Evolutionary conservation across 345 rosid genomes (phyloP), one percentile per base, ranked within the genome.

Genomic region (Orychophragmus violaceus): DNA sequence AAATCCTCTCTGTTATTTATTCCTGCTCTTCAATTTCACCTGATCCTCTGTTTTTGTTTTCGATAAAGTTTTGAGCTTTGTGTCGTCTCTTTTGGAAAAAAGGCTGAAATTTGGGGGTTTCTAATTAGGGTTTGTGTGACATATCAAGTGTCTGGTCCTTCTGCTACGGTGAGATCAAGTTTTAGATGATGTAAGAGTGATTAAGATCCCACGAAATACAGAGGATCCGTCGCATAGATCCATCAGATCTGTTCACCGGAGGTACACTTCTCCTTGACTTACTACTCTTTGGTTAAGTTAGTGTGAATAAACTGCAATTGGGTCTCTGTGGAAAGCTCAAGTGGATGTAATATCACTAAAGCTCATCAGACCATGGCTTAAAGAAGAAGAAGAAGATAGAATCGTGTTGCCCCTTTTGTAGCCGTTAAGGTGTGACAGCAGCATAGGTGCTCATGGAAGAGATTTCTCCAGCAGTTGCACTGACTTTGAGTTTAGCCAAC

Each of bases 401-500:
- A 54, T 56, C 6, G 6, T 1, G 8, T 21, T 27, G n/a, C 29
- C 49, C 35, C 27, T 21, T 13, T 48, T 53, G 56, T 28, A 61
- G 62, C 24, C 6, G 21, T 37, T 48, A 49, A 37, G 21, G 35
- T 29, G 21, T 28, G 21, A 28, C 28, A 49, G 48, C 48, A 22
- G 66, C 66, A 8, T 18, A 58, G 23, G 24, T 41, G 60, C 74
- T 82, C 71, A 92, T 90, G 98, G 96, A 90, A 80, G 94, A 86
- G 66, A 93, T 93, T 86, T 73, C 81, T 55, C 74, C 82, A 5
- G 78, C 97, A 49, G 88, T 86, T 70, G 84, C 86, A 14, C 71
- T 86, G 69, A 89, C 91, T 27, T 81, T 90, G 76, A 81, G 83
- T 68, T 58, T 85, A 68, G 84, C 87, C 62, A 86, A 76, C 76